Conservation (phyloP, 1,139 yeast genomes). For the Blastobotrys persicus region DNA sequence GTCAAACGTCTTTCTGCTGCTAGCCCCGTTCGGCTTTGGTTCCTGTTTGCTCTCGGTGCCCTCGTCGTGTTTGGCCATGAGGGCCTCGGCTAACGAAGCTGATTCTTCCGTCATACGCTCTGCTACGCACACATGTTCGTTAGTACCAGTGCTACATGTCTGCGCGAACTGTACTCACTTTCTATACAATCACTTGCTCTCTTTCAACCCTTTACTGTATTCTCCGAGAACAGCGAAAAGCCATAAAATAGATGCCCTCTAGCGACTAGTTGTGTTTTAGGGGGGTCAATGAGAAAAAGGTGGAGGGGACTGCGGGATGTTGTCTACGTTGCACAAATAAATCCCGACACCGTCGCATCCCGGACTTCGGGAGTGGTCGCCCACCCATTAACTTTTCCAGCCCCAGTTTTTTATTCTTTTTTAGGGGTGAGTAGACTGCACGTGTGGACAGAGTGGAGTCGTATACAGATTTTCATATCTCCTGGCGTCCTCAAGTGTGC, state of each 20-base stretch:
- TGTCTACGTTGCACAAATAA: neutral
- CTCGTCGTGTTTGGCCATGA: conserved; percentile 31
- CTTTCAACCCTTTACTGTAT: neutral
- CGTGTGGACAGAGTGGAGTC: too few relatives aligned
- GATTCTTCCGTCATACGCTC: conserved; percentile 21
- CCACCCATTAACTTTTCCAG: neutral
- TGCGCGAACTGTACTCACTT: neutral
- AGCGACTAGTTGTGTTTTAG: neutral
- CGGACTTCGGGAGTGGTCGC: too few relatives aligned
- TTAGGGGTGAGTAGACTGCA: too few relatives aligned
- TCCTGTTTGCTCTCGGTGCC: conserved; percentile 5
- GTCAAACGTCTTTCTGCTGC: conserved; percentile 20
- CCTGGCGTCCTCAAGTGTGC: too few relatives aligned
- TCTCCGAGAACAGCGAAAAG: neutral
- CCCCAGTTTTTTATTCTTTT: too few relatives aligned
- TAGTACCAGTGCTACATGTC: neutral
- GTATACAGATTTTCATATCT: too few relatives aligned
- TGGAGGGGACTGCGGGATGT: neutral
- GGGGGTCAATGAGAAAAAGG: neutral
- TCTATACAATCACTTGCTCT: neutral
- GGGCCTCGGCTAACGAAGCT: conserved; percentile 29
- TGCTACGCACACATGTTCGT: neutral
- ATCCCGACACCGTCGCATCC: neutral
- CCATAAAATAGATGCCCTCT: neutral
- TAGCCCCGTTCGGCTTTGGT: conserved; percentile 3